Conservation (phyloP, 2,329 filamentous ascomycete species). For the Xylaria sp. region DNA sequence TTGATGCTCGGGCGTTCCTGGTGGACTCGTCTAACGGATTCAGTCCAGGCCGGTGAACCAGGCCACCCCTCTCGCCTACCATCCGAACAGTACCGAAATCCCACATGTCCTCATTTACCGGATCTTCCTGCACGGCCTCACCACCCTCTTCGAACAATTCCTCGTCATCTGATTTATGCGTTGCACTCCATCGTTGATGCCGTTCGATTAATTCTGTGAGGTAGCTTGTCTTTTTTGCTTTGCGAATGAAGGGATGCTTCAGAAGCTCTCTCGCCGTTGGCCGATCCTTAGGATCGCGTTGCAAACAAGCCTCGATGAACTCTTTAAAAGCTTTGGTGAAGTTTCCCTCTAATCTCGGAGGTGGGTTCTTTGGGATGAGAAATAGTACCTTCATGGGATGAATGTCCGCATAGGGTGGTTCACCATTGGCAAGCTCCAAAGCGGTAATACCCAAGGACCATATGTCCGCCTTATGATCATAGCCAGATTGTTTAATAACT, state of each 20-base stretch:
- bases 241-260: conserved; percentile 88
- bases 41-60: conserved; percentile 66
- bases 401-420: conserved; percentile 94
- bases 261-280: conserved; percentile 88
- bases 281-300: conserved; percentile 88
- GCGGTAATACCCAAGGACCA: conserved; percentile 97
- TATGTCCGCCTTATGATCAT: conserved; percentile 97
- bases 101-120: conserved; percentile 87
- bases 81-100: conserved; percentile 96
- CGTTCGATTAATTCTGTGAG: conserved; percentile 95
- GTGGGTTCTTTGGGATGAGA: conserved; percentile 92
- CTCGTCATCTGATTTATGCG: conserved; percentile 77
- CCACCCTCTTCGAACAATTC: conserved; percentile 72
- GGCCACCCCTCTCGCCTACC: conserved; percentile 72
- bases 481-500: conserved; percentile 97
- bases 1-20: conserved; percentile 76
- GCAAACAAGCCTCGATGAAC: conserved; percentile 84
- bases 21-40: conserved; percentile 83
- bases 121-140: conserved; percentile 65
- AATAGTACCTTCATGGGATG: conserved; percentile 99
- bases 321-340: conserved; percentile 87
- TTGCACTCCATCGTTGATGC: conserved; percentile 85
- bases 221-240: conserved; percentile 95
- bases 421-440: conserved; percentile 88
- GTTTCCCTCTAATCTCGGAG: conserved; percentile 82